Evolutionary conservation across 2,329 filamentous ascomycete genomes (phyloP), one percentile per base, ranked within the genome.

Genomic region (Aspergillus piperis): DNA sequence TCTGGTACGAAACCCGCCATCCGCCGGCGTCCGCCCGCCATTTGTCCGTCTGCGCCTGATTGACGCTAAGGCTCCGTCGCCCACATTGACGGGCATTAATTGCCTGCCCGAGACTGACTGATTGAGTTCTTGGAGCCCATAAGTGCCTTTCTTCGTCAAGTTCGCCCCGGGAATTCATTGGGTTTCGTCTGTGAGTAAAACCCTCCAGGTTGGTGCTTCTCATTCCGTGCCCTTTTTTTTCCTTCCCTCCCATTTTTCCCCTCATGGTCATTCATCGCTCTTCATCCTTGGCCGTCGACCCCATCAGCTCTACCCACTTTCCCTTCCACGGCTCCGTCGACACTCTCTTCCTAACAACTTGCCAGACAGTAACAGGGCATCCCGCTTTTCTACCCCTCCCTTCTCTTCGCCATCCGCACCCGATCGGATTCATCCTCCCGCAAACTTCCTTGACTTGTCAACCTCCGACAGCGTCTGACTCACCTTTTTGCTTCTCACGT

Each of bases 391-490:
- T 59, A 60, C 57, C 53, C 53, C 55, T 59, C 61, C 38, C 51
- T 55, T 39, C 49, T 48, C 44, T 25, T 53, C 47, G 50, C 60
- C 44, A 58, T 60, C 65, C 66, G 62, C 66, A 58, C 62, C 65
- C 64, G 62, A 63, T 68, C 67, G 66, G 65, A 62, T 66, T 61
- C 58, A 61, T 64, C 66, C 54, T 65, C 64, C 73, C 73, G 73
- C 73, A 75, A 74, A 68, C 66, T 71, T 69, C 73, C 73, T 73
- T 73, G 72, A 70, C 65, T 73, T 71, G 68, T 72, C 69, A 68
- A 69, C 66, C 63, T 64, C 62, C 60, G 42, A 44, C 63, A 60
- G 62, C 60, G 62, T 64, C 61, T 62, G 66, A 64, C 62, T 58
- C 60, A 61, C 60, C n/a, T 64, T 61, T 62, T 53, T 39, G 27